Percentiles rank a stretch among this genome's conserved stretches.
These are phyloP conservation scores for Trichoderma koningii DNA, from an alignment of 2,329 filamentous ascomycete genomes.

Conservation along the genomic window DNA sequence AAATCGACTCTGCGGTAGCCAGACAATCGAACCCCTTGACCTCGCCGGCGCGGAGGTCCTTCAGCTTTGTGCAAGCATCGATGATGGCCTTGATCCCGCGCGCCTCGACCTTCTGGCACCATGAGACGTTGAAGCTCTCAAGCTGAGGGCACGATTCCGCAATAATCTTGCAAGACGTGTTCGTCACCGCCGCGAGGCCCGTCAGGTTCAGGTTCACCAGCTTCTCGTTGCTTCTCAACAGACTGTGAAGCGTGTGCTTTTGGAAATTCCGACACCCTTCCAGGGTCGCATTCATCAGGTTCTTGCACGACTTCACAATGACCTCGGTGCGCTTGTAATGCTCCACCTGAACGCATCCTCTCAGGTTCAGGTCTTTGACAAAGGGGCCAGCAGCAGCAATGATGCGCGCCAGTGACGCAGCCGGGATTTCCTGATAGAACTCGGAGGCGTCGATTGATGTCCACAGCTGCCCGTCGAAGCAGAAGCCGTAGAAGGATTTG, in stretches of 20 bases:
- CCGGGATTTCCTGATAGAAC: constrained; percentile 86
- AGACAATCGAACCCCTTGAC: constrained; percentile 76
- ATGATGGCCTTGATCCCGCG: constrained; percentile 73
- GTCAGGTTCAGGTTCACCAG: constrained; percentile 86
- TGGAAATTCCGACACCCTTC: constrained; percentile 88
- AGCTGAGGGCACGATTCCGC: constrained; percentile 77
- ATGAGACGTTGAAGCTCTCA: constrained; percentile 86
- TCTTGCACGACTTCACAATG: constrained; percentile 80
- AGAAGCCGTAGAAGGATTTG: constrained; percentile 76
- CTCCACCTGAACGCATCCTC: constrained; percentile 86
- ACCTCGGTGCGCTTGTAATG: constrained; percentile 77
- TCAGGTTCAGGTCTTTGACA: constrained; percentile 83
- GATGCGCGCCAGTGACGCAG: constrained; percentile 79
- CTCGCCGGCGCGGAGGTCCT: constrained; percentile 80
- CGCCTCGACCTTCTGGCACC: constrained; percentile 85
- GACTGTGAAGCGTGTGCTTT: constrained; percentile 72
- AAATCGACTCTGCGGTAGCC: constrained; percentile 72
- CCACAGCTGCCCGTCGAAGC: constrained; percentile 96
- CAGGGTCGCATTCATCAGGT: constrained; percentile 82
- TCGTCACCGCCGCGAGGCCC: constrained; percentile 76
- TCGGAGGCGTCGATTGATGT: constrained; percentile 77
- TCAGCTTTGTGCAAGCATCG: constrained; percentile 69
- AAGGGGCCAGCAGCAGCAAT: constrained; percentile 86
- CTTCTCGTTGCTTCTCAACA: constrained; percentile 72
- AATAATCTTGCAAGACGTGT: constrained; percentile 83